Evolutionary conservation across 805 yeast species (phyloP), one percentile per base, ranked within the genome.

Genomic region (Sungouiella blattae): DNA sequence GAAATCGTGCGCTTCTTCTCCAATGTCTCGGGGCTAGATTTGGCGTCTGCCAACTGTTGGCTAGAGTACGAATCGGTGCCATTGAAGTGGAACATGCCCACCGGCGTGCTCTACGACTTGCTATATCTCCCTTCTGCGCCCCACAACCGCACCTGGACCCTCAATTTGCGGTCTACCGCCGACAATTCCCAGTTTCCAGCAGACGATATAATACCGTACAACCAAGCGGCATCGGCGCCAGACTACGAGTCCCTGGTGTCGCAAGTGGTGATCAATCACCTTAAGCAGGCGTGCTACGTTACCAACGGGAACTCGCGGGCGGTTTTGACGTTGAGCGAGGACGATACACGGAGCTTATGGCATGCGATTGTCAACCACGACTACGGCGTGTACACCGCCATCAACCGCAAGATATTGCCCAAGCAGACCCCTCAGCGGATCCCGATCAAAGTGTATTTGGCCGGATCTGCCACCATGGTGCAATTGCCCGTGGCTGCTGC

Each of bases 271-370:
- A 62, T 80, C 41, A 88, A 91, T 53, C 87, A 79, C 40, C 61
- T 87, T 53, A 91, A 93, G 50, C 97, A 91, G 52, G 74, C 87
- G 4, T 78, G 87, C 49, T 87, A 71, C 50, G 76, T 87, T 0
- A 56, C 84, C 24, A 78, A 81, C 44, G 95, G 95, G 0, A 73
- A 77, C n/a, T 72, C 95, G 5, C 87, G 83, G 41, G 72, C 78
- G 2, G 75, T 91, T n/a, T 83, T 91, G 95, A 69, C 70, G 17
- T 61, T 91, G 36, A 75, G 93, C 5, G 79, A 77, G 41, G 68
- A 67, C 1, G 80, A 82, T 33, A 73, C 91, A 0, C 58, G 64
- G 16, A 51, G 52, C 1, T 63, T 87, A 31, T 84, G 89, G 84
- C 46, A 63, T 1, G 58, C 82, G 7, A 67, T 80, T 4, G 40